These are phyloP conservation scores for Carnegiea gigantea DNA, from an alignment of 179 eudicot species.

Conservation along the genomic window DNA sequence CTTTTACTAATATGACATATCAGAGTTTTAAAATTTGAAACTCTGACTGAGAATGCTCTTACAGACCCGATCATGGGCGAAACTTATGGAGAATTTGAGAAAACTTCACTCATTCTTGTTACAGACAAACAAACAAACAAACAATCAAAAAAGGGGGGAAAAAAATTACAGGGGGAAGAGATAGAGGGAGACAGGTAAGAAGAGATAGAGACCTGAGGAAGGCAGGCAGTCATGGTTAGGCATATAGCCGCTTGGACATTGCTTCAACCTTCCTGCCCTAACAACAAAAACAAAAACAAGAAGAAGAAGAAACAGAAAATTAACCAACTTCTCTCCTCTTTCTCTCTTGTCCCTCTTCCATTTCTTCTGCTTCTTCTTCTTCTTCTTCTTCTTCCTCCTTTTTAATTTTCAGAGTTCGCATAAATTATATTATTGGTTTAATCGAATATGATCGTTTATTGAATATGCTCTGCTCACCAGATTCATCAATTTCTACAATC, in stretches of 20 bases:
- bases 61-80: neutral
- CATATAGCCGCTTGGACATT: neutral
- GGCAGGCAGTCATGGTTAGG: conserved; percentile 25
- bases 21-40: no score
- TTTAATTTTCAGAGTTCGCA: neutral
- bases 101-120: neutral
- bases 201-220: neutral
- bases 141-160: neutral
- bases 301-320: neutral
- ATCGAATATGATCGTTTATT: conserved; percentile 10
- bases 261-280: neutral
- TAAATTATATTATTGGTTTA: no score
- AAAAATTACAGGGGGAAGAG: conserved; percentile 7
- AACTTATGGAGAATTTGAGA: neutral
- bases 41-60: no score
- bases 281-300: neutral
- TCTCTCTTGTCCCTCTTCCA: neutral
- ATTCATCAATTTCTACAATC: conserved; percentile 12
- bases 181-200: neutral
- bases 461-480: neutral
- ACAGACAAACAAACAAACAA: neutral
- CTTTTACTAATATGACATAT: no score
- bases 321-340: conserved; percentile 9
- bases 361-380: neutral
- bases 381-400: neutral